These are phyloP conservation scores for Persicaria maculosa DNA, from an alignment of 148 eudicot species.

Conservation along the genomic window DNA sequence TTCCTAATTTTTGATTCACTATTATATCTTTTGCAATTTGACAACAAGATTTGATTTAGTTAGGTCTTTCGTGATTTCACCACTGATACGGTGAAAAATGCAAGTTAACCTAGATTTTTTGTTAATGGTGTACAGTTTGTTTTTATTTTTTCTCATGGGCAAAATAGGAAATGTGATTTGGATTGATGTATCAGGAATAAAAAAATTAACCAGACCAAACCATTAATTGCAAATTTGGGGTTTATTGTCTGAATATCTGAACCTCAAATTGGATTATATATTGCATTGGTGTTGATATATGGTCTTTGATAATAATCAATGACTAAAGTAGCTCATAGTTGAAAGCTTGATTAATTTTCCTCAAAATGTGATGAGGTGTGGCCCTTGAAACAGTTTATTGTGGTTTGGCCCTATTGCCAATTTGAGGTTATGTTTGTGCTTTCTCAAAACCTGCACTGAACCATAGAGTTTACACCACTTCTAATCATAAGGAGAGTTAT, in stretches of 20 bases:
- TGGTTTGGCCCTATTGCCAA: background rate
- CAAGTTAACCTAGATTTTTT: background rate
- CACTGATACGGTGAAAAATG: background rate
- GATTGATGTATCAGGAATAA: background rate
- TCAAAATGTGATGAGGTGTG: background rate
- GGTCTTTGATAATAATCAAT: background rate
- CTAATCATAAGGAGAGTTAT: background rate
- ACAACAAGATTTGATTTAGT: no score
- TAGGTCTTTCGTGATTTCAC: background rate
- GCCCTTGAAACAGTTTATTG: background rate
- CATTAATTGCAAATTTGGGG: background rate
- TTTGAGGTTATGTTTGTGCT: background rate
- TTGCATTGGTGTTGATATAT: background rate
- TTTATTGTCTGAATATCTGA: background rate
- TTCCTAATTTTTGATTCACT: no score
- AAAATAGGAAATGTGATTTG: background rate
- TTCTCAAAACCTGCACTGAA: background rate
- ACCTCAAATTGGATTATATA: background rate
- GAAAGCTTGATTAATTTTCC: background rate
- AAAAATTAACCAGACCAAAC: background rate
- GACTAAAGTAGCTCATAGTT: background rate
- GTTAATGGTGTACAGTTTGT: background rate
- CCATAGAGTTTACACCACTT: background rate
- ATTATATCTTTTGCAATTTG: no score
- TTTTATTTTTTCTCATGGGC: background rate